These are phyloP conservation scores for Sporothrix protearum DNA, from an alignment of 2,329 filamentous ascomycete genomes.

Conservation along the genomic window DNA sequence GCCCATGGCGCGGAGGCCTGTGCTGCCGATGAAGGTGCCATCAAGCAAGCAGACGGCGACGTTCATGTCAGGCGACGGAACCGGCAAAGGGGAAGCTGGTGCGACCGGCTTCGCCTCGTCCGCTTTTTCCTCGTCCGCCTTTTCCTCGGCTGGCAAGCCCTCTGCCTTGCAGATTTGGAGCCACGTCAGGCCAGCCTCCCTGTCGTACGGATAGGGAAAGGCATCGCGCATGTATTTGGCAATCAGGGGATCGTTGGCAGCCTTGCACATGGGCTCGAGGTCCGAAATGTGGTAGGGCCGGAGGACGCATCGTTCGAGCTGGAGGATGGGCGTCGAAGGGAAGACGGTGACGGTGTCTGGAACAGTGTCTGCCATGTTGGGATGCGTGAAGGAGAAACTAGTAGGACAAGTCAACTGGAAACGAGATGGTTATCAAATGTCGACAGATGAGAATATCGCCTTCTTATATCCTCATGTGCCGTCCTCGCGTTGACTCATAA, in stretches of 20 bases:
- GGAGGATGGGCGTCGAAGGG: slow-evolving; percentile 31
- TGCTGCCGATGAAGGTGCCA: slow-evolving; percentile 40
- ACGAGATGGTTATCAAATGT: too few relatives aligned
- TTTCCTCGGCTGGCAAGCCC: not conserved
- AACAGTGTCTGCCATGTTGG: not conserved
- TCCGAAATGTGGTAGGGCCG: slow-evolving; percentile 43
- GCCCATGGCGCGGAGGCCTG: slow-evolving; percentile 39
- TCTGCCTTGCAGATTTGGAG: slow-evolving; percentile 28
- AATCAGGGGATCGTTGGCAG: slow-evolving; percentile 41
- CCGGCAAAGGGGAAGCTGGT: not conserved
- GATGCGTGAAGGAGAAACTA: not conserved
- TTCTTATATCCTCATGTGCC: not conserved
- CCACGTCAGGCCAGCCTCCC: slow-evolving; percentile 38
- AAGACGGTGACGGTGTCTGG: slow-evolving; percentile 16
- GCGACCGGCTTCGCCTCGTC: not conserved
- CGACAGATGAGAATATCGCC: not conserved
- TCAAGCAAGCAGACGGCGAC: slow-evolving; percentile 38
- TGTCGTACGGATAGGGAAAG: slow-evolving; percentile 48
- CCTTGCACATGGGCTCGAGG: slow-evolving; percentile 35
- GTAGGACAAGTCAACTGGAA: too few relatives aligned
- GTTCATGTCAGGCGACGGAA: slow-evolving; percentile 28
- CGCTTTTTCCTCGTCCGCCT: not conserved
- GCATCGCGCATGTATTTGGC: slow-evolving; percentile 41
- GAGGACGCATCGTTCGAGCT: slow-evolving; percentile 37
- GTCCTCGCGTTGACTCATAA: slow-evolving; percentile 6